Evolutionary conservation across 2,329 filamentous ascomycete genomes (phyloP).

Genomic region (Fusarium sp.): DNA sequence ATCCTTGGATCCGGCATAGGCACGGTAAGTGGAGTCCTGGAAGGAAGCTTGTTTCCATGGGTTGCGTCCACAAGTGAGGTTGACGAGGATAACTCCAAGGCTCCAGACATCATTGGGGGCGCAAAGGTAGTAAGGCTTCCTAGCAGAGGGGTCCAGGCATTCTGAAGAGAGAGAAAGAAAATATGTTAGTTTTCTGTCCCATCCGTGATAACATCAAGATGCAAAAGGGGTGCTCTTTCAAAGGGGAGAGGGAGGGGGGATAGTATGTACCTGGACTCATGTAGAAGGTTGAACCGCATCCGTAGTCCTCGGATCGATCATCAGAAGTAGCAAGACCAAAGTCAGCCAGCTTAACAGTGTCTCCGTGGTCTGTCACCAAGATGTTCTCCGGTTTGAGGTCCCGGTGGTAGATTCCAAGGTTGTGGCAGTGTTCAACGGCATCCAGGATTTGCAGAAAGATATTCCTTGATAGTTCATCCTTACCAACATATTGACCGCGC

Average conservation of each 20-base stretch:
- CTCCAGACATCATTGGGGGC: conserved; percentile 98
- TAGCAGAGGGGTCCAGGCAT: conserved; percentile 81
- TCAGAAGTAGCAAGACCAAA: conserved; percentile 94
- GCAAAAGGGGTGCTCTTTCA: conserved; percentile 7
- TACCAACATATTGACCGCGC: conserved; percentile 89
- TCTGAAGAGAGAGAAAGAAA: conserved; percentile 64
- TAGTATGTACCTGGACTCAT: conserved; percentile 91
- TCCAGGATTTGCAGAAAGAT: conserved; percentile 96
- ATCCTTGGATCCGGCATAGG: conserved; percentile 83
- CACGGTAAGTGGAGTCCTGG: conserved; percentile 94
- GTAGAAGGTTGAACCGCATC: conserved; percentile 98
- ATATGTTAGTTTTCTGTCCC: conserved; percentile 39
- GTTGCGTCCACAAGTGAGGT: conserved; percentile 96
- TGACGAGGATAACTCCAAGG: conserved; percentile 96
- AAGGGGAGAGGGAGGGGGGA: conserved; percentile 11
- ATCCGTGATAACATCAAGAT: conserved; percentile 4
- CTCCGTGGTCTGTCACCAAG: conserved; percentile 85
- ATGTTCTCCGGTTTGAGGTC: conserved; percentile 99
- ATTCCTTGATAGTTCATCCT: conserved; percentile 85
- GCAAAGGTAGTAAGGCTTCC: conserved; percentile 84
- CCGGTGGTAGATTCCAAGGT: conserved; percentile 92
- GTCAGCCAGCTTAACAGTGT: conserved; percentile 94
- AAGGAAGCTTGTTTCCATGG: conserved; percentile 97
- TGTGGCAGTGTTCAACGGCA: conserved; percentile 95
- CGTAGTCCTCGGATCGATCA: conserved; percentile 88